These are phyloP conservation scores for Citrus maxima DNA, from an alignment of 345 rosid species.

Conservation along the genomic window DNA sequence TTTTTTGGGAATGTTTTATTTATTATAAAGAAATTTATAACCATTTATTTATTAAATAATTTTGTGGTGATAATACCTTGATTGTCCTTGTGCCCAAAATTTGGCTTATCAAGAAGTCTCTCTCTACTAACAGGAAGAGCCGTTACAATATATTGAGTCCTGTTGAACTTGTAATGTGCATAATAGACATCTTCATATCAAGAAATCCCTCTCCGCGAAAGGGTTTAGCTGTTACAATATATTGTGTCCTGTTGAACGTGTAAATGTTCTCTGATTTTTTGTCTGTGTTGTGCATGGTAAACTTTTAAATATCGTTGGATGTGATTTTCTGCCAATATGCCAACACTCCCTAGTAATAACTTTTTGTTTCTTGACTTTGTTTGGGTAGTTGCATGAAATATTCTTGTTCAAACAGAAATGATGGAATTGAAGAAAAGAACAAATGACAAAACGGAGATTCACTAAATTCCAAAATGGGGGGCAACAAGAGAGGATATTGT, in stretches of 20 bases:
- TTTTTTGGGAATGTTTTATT: background rate
- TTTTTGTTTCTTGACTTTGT: background rate
- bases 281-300: background rate
- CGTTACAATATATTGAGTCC: background rate
- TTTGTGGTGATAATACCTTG: background rate
- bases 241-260: background rate
- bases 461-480: background rate
- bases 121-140: background rate
- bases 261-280: background rate
- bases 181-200: background rate
- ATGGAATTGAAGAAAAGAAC: background rate
- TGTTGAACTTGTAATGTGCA: background rate
- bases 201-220: background rate
- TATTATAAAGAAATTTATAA: background rate
- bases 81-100: background rate
- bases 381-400: background rate
- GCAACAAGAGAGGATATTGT: background rate
- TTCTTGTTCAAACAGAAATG: background rate
- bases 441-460: background rate
- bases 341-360: background rate
- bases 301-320: background rate
- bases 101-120: background rate
- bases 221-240: background rate
- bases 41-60: background rate
- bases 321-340: background rate